A percentile compares a stretch with the other conserved stretches of the same genome.
These are phyloP conservation scores for Sugiyamaella americana DNA, from an alignment of 805 yeast genomes.

Conservation along the genomic window DNA sequence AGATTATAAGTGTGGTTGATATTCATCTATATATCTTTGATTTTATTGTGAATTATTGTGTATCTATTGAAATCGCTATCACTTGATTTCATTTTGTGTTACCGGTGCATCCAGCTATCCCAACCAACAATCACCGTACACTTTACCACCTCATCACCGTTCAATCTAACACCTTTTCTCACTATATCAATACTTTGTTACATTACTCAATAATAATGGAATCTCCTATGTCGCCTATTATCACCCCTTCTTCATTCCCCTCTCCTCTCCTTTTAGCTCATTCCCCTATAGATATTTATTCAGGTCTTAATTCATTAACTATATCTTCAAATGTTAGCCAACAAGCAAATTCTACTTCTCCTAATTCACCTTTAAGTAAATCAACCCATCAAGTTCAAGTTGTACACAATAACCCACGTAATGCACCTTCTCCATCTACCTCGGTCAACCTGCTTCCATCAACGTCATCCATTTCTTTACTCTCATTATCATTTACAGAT, in stretches of 20 bases:
- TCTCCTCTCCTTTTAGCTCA: slow-evolving; percentile 16
- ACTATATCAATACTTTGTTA: no score
- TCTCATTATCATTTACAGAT: slow-evolving; percentile 16
- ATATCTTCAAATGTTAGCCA: background rate
- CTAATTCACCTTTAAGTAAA: background rate
- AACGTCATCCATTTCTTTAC: slow-evolving; percentile 19
- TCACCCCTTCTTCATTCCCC: slow-evolving; percentile 6
- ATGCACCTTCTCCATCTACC: background rate
- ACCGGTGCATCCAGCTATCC: no score
- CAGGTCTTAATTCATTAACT: background rate
- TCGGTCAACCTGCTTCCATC: slow-evolving; percentile 14
- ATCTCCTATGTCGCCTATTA: slow-evolving; percentile 13
- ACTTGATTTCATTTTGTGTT: no score
- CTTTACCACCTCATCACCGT: no score
- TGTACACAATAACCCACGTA: background rate
- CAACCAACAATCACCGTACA: no score
- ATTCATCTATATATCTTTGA: no score
- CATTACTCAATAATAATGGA: no score
- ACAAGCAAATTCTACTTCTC: background rate
- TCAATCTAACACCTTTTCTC: no score
- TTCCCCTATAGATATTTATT: slow-evolving; percentile 10
- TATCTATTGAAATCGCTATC: no score
- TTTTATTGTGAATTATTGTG: no score
- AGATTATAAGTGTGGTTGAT: no score
- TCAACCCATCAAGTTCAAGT: background rate